phyloP scores from a whole-genome alignment of 768 basidiomycete genomes.

The Hydnum rufescens region DNA sequence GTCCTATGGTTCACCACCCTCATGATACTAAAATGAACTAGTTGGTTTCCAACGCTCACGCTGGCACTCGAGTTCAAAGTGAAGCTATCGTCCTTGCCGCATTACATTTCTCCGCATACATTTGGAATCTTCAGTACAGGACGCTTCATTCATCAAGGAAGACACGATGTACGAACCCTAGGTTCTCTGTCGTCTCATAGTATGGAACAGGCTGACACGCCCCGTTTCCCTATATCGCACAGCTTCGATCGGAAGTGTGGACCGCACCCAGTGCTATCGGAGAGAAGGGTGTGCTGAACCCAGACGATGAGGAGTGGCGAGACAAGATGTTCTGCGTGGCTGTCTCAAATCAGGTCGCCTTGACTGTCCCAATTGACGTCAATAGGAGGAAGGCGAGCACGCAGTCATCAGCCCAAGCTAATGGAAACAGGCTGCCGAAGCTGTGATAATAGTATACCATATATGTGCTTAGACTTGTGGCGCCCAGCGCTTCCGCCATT shows the following conservation, averaged over 20 bases:
- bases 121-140: neutral
- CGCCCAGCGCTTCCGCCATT: no score
- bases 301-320: neutral
- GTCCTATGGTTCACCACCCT: neutral
- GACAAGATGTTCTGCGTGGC: neutral
- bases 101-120: neutral
- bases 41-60: neutral
- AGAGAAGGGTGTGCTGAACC: neutral
- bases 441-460: no score
- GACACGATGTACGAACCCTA: slow-evolving; percentile 1
- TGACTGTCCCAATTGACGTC: neutral
- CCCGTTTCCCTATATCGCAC: no score
- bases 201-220: no score
- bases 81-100: neutral
- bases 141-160: neutral
- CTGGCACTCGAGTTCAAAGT: neutral
- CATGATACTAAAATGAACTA: neutral
- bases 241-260: neutral
- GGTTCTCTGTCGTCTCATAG: no score
- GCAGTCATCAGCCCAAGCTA: no score
- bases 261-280: neutral
- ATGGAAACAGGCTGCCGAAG: no score
- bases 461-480: no score
- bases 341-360: neutral
- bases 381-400: slow-evolving; percentile 1